Evolutionary conservation across 257 asterid genomes (phyloP), one percentile per base, ranked within the genome.

Genomic region (Lithospermum erythrorhizon): DNA sequence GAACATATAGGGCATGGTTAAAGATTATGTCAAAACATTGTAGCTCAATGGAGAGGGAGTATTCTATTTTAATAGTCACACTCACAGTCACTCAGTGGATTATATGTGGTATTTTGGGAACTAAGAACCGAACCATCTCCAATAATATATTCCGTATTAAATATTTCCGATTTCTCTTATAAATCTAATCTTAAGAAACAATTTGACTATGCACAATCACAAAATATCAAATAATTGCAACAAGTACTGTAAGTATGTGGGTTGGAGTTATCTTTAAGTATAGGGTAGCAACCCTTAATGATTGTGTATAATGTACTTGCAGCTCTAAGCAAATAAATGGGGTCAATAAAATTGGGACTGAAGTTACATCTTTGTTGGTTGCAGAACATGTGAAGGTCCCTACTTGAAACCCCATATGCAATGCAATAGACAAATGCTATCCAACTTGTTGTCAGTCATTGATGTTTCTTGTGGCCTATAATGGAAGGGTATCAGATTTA

Each of bases 401-500:
- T 20, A 53, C 49, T 53, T 53, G 23, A n/a, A 53, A 53, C 25
- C 22, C 57, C 27, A 53, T 22, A 53, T 53, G 23, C 13, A 53
- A 53, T n/a, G 23, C 13, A 53, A 53, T n/a, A 53, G 57, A 53
- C 57, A n/a, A 41, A 53, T 53, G 57, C 20, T 53, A 19, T 53
- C 57, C 57, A 19, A 53, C 57, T 22, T 53, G 21, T 53, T 53
- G 57, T 53, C 19, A 64, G 52, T 22, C 45, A 54, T 21, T 15
- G 47, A 48, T 25, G 23, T 23, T 17, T 16, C 21, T 1, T 49
- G 61, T 51, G 69, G 64, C 15, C 68, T 61, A 56, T 37, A 59
- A 47, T 16, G 8, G 32, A 71, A 67, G 58, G 63, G 27, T 61
- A 68, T 27, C 69, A 66, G 9, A 59, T 21, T 64, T 53, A 60